phyloP scores from a whole-genome alignment of 306 rosid genomes.

The Corylus avellana region DNA sequence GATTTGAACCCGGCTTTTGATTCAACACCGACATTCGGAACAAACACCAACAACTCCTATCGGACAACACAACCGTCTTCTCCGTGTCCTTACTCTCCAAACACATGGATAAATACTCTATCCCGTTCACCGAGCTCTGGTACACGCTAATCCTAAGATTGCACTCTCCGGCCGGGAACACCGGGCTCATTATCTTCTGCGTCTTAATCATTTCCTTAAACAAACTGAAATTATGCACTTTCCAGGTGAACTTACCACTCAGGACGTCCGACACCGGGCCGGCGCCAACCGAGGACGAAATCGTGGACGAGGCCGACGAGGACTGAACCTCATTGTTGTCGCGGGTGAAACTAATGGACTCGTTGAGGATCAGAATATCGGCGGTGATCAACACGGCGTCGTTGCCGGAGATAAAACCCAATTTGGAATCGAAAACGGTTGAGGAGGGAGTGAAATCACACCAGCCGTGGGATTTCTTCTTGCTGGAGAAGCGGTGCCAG shows the following conservation, averaged over 20 bases:
- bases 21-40: conserved; percentile 96
- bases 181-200: conserved; percentile 99
- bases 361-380: conserved; percentile 80
- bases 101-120: conserved; percentile 94
- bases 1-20: conserved; percentile 89
- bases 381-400: conserved; percentile 93
- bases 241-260: conserved; percentile 99
- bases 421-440: conserved; percentile 82
- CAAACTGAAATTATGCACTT: conserved; percentile 88
- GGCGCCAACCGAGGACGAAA: conserved; percentile 58
- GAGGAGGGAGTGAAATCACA: conserved; percentile 95
- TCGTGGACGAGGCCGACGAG: conserved; percentile 34
- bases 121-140: conserved; percentile 91
- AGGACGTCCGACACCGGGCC: conserved; percentile 71
- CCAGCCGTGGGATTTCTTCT: conserved; percentile 99
- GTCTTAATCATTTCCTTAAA: conserved; percentile 93
- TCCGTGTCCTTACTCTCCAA: conserved; percentile 98
- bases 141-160: conserved; percentile 98
- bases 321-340: conserved; percentile 82
- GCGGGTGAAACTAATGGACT: conserved; percentile 83
- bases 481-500: conserved; percentile 93
- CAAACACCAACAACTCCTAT: conserved; percentile 99
- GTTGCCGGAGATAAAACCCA: conserved; percentile 62
- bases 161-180: conserved; percentile 98
- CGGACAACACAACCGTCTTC: conserved; percentile 76